These are phyloP conservation scores for Pharus latifolius DNA, from an alignment of 176 grass and related monocot species.

Conservation along the genomic window DNA sequence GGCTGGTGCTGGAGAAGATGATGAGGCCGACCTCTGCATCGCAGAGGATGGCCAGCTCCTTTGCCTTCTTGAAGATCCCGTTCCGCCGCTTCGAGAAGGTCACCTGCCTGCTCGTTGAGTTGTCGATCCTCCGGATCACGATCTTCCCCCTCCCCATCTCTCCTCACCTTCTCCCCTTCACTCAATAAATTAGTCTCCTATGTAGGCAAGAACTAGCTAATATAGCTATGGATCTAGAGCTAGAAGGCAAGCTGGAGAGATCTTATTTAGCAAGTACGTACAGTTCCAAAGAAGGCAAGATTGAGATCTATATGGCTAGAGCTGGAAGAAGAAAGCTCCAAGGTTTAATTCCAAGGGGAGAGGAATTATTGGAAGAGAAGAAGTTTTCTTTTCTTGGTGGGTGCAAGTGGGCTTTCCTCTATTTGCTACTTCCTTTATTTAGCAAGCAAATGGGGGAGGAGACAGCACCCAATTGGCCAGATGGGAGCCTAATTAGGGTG, in stretches of 20 bases:
- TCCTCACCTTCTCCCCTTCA: neutral
- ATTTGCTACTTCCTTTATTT: slow-evolving; percentile 51
- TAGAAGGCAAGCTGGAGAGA: neutral
- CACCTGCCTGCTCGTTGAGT: slow-evolving; percentile 84
- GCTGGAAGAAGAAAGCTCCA: slow-evolving; percentile 39
- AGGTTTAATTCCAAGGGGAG: slow-evolving; percentile 25
- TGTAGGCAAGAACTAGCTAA: too few species aligned
- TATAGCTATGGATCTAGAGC: too few species aligned
- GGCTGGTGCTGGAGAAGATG: slow-evolving; percentile 85
- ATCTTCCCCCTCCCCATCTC: slow-evolving; percentile 95
- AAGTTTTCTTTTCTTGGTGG: slow-evolving; percentile 25
- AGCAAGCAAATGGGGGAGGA: slow-evolving; percentile 17
- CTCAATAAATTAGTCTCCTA: too few species aligned
- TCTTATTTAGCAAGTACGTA: neutral
- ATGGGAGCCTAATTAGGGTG: neutral
- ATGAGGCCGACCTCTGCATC: slow-evolving; percentile 84
- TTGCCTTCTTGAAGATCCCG: slow-evolving; percentile 91
- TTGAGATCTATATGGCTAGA: slow-evolving; percentile 17
- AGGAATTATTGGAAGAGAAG: slow-evolving; percentile 3
- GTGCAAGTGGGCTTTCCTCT: slow-evolving; percentile 39
- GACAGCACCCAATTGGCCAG: slow-evolving; percentile 28
- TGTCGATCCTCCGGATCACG: slow-evolving; percentile 84
- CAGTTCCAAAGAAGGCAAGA: slow-evolving; percentile 23
- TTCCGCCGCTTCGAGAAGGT: slow-evolving; percentile 86
- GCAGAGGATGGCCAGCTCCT: slow-evolving; percentile 87